Evolutionary conservation across 768 basidiomycete species (phyloP), one percentile per base, ranked within the genome.

Genomic region (Heimioporus sp.): DNA sequence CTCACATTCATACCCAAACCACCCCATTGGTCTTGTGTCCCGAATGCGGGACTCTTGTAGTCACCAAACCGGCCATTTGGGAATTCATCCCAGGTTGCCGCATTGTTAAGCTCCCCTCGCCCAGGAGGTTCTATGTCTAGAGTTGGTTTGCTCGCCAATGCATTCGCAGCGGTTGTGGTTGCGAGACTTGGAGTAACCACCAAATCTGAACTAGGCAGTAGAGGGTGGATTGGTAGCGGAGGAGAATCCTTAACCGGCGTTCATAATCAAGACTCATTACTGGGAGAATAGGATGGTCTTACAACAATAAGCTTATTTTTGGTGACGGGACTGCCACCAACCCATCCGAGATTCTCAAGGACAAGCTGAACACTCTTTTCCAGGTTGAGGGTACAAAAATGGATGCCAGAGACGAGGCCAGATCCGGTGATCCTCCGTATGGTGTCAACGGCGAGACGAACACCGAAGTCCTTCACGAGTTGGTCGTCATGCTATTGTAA

Each of bases 61-160:
- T 98, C 97, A 55, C 97, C 97, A 68, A 98, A 98, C 10, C 97
- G 87, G 34, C 97, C 97, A 65, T 99, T 99, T 8, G 97, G 97
- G 67, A 98, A 98, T 63, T 99, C 97, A 61, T 93, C 91, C 91
- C 91, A 93, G 17, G 82, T 83, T 2, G 85, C 79, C 0, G 87
- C 87, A 56, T 86, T 80, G 61, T 87, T 90, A 8, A 86, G 72
- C 56, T 91, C 90, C 7, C 87, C 89, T 40, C 81, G 79, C 24
- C 87, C 85, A 28, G 66, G 58, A 5, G 75, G 80, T 54, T 88
- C 87, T 1, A 64, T 67, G 10, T 85, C 80, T 4, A 73, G 69
- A 10, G 70, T 53, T n/a, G 81, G 74, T 16, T 78, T 72, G 9
- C 72, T 70, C 36, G 79, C 70, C 39, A 92, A 65, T 46, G 78